phyloP scores from a whole-genome alignment of 805 yeast species.

The Cyberlindnera galapagoensis region DNA sequence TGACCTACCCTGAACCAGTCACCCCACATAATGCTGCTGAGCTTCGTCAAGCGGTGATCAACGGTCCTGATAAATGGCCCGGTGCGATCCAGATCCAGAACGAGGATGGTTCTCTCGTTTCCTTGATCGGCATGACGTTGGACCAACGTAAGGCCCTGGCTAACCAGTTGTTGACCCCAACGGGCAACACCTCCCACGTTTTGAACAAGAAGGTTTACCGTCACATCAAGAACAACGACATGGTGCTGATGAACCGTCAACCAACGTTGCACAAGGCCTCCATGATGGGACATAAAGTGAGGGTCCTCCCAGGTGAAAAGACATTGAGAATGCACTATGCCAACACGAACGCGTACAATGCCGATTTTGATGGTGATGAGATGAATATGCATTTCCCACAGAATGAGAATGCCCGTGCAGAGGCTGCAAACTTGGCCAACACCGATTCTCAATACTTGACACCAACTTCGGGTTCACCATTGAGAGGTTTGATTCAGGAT shows the following conservation, averaged over 20 bases:
- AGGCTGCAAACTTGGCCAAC: constrained; percentile 90
- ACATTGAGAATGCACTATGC: constrained; percentile 96
- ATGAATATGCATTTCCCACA: constrained; percentile 99
- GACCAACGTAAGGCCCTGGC: constrained; percentile 96
- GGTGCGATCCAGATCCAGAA: constrained; percentile 96
- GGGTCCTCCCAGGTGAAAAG: constrained; percentile 96
- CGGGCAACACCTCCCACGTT: constrained; percentile 45
- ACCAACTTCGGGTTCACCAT: constrained; percentile 97
- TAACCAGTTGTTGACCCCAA: constrained; percentile 88
- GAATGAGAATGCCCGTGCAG: constrained; percentile 94
- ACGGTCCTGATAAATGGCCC: constrained; percentile 98
- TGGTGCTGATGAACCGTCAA: constrained; percentile 97
- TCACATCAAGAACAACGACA: constrained; percentile 91
- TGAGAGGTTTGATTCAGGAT: constrained; percentile 98
- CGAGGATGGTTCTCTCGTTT: constrained; percentile 83
- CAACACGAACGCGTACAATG: constrained; percentile 97
- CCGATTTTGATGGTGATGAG: constrained; percentile 99
- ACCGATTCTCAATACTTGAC: constrained; percentile 97
- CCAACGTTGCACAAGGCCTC: constrained; percentile 99
- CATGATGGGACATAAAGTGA: constrained; percentile 98
- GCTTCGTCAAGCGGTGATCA: constrained; percentile 88
- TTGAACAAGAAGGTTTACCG: constrained; percentile 90
- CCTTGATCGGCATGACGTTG: constrained; percentile 79
- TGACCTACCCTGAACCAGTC: constrained; percentile 98
- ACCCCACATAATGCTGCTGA: constrained; percentile 87